These are phyloP conservation scores for Psilocybe sp. DNA, from an alignment of 768 basidiomycete genomes.

Conservation along the genomic window DNA sequence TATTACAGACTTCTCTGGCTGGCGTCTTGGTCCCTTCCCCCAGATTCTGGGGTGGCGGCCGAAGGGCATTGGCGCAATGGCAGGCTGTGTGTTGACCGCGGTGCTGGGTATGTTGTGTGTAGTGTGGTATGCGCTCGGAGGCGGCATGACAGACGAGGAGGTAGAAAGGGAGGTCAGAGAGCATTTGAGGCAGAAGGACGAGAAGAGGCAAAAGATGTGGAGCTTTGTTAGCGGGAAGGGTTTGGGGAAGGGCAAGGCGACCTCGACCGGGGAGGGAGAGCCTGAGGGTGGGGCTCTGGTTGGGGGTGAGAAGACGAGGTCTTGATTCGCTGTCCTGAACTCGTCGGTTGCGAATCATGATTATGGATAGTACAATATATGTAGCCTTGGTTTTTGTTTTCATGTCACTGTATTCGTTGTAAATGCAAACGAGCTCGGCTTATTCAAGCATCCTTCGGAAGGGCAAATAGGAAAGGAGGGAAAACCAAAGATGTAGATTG, in stretches of 20 bases:
- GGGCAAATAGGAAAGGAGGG: too few species aligned
- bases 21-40: slow-evolving; percentile 66
- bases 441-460: too few species aligned
- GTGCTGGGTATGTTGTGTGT: slow-evolving; percentile 80
- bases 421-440: too few species aligned
- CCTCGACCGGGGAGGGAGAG: too few species aligned
- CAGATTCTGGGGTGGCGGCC: slow-evolving; percentile 72
- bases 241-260: not conserved
- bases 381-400: too few species aligned
- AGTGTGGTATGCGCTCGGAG: slow-evolving; percentile 85
- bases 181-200: slow-evolving; percentile 53
- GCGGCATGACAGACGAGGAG: slow-evolving; percentile 73
- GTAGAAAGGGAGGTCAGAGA: slow-evolving; percentile 67
- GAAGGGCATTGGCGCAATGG: slow-evolving; percentile 50
- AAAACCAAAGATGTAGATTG: too few species aligned
- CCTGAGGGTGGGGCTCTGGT: too few species aligned
- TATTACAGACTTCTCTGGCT: slow-evolving; percentile 64
- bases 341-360: too few species aligned
- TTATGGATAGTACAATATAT: too few species aligned
- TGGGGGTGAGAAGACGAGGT: too few species aligned
- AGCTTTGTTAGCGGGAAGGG: slow-evolving; percentile 14
- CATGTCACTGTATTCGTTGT: too few species aligned
- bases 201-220: slow-evolving; percentile 45
- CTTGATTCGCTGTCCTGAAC: too few species aligned
- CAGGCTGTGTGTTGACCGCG: slow-evolving; percentile 79